phyloP scores from a whole-genome alignment of 208 protist species.

The Trypanosoma congolense region DNA sequence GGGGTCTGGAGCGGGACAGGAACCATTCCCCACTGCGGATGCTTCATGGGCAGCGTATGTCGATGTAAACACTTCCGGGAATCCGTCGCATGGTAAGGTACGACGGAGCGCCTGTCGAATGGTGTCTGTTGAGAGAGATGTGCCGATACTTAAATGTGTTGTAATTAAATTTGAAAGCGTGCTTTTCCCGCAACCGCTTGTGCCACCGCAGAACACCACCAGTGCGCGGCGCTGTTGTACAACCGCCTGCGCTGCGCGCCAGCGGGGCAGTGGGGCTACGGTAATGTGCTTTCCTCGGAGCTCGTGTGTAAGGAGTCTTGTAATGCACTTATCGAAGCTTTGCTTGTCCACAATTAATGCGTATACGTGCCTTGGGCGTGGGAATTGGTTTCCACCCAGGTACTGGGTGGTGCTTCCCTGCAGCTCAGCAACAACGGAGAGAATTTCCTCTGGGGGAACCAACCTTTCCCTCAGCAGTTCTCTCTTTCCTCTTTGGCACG shows the following conservation, averaged over 20 bases:
- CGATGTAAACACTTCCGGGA: slow-evolving; percentile 50
- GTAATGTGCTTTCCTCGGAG: slow-evolving; percentile 48
- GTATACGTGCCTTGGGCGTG: neutral
- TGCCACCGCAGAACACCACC: slow-evolving; percentile 88
- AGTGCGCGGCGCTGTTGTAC: slow-evolving; percentile 56
- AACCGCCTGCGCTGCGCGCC: slow-evolving; percentile 27
- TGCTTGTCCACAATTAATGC: slow-evolving; percentile 7
- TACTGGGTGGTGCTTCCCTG: neutral
- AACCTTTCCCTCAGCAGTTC: neutral
- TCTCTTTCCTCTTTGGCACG: too few relatives aligned
- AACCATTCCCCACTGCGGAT: too few relatives aligned
- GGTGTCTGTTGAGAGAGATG: slow-evolving; percentile 89
- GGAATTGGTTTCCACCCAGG: neutral
- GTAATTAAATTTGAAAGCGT: slow-evolving; percentile 82
- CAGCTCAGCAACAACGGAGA: neutral
- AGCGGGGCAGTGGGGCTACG: slow-evolving; percentile 31
- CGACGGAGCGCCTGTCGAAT: slow-evolving; percentile 81
- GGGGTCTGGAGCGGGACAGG: too few relatives aligned
- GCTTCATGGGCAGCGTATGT: slow-evolving; percentile 55
- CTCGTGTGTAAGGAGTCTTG: slow-evolving; percentile 20
- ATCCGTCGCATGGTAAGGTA: slow-evolving; percentile 25
- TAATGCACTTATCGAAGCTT: slow-evolving; percentile 17
- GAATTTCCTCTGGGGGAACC: slow-evolving; percentile 8
- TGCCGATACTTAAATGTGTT: slow-evolving; percentile 68
- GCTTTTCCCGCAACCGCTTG: slow-evolving; percentile 90